Evolutionary conservation across 768 basidiomycete species (phyloP).

Genomic region (Glaciozyma martinii): DNA sequence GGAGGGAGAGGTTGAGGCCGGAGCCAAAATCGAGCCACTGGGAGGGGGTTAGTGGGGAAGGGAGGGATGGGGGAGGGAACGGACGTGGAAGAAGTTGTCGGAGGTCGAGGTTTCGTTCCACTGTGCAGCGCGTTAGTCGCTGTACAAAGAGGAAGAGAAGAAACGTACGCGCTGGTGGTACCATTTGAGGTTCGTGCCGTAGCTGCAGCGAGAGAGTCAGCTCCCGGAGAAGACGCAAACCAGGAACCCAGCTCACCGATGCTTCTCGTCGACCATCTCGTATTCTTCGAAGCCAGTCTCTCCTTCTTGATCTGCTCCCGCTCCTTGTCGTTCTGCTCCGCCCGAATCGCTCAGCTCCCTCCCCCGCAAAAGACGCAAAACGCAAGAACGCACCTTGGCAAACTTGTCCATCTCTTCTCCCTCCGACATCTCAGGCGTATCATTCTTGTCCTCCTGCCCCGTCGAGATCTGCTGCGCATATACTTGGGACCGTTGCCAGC

Average conservation of each 20-base stretch:
- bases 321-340: slow-evolving; percentile 18
- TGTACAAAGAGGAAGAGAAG: no score
- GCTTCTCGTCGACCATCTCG: slow-evolving; percentile 21
- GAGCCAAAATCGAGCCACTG: slow-evolving; percentile 40
- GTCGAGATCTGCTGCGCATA: slow-evolving; percentile 20
- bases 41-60: not conserved
- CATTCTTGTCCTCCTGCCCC: slow-evolving; percentile 2
- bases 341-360: not conserved
- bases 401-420: slow-evolving; percentile 19
- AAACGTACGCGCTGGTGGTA: not conserved
- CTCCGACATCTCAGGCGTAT: slow-evolving; percentile 4
- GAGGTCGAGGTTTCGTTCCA: slow-evolving; percentile 41
- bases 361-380: no score
- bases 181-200: slow-evolving; percentile 31
- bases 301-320: slow-evolving; percentile 14
- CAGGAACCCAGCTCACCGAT: slow-evolving; percentile 4
- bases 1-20: slow-evolving; percentile 39
- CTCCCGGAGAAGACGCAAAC: no score
- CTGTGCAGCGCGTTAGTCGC: slow-evolving; percentile 12
- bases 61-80: not conserved
- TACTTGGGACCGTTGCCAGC: slow-evolving; percentile 23
- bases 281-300: slow-evolving; percentile 7
- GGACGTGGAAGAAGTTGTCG: slow-evolving; percentile 40
- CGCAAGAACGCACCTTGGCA: slow-evolving; percentile 2
- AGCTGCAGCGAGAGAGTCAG: no score